Conservation (phyloP, 1,139 yeast species). For the Meyerozyma elateridarum region DNA sequence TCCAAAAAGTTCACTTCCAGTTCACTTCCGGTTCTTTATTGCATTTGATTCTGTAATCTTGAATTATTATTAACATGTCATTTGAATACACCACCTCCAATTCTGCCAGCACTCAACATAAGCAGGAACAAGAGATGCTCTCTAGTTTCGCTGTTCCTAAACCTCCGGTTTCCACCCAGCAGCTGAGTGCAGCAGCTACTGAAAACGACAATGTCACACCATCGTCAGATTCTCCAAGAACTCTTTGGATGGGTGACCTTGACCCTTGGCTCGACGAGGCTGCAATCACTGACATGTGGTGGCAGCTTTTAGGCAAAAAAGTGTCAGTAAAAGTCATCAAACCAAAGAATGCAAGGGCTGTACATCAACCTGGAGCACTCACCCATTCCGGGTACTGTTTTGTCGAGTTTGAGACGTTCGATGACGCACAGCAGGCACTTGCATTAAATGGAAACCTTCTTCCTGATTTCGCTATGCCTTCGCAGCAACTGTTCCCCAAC, state of each 20-base stretch:
- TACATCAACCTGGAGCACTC: constrained; percentile 24
- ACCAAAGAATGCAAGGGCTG: constrained; percentile 34
- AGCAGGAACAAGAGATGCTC: constrained; percentile 42
- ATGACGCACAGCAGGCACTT: constrained; percentile 63
- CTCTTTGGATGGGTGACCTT: constrained; percentile 77
- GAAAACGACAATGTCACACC: not conserved
- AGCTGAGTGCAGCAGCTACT: constrained; percentile 24
- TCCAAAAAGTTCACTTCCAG: no score
- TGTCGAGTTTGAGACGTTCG: constrained; percentile 57
- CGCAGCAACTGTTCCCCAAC: constrained; percentile 38
- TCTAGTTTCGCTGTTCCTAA: constrained; percentile 37
- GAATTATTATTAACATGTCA: no score
- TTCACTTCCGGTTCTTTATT: no score
- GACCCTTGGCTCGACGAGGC: constrained; percentile 70
- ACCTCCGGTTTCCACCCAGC: constrained; percentile 40
- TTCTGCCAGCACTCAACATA: constrained; percentile 42
- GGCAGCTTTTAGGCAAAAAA: constrained; percentile 36
- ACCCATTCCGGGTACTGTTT: constrained; percentile 74
- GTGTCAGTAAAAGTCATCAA: constrained; percentile 51
- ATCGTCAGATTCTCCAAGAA: constrained; percentile 39
- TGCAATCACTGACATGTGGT: constrained; percentile 58
- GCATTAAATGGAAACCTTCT: constrained; percentile 60
- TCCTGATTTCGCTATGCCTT: constrained; percentile 51
- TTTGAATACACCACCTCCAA: constrained; percentile 18
- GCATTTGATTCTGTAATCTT: no score